Base-by-base conservation (phyloP, 495 filamentous ascomycete species). In the Rusavskia elegans region DNA sequence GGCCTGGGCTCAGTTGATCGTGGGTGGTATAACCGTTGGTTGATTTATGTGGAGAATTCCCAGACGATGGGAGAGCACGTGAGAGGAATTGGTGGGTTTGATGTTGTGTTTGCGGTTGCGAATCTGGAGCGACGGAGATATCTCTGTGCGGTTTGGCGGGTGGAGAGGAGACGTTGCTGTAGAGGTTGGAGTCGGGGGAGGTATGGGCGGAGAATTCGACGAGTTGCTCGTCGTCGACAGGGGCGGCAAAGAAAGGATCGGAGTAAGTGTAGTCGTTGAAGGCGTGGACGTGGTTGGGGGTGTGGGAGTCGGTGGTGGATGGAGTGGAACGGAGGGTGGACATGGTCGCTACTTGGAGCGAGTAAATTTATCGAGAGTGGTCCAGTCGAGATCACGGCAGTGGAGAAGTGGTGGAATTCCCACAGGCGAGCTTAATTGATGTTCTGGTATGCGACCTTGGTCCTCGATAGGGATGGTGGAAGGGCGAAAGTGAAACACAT, bases 221-320 rank as follows among this genome's bases (percentile, higher is more conserved):
- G 21, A 61, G 51, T 19, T 59, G 54, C 45, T 61, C 59, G 37
- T 61, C 57, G 52, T 48, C 56, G 29, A 52, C 45, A 25, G 59
- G 48, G 23, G 56, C 48, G 16, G 54, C 48, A 45, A 61, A 55
- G 52, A 61, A 59, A 17, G 59, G 54, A 40, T 61, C 59, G 52
- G 52, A 57, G 46, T 50, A 57, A 35, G 54, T 57, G 27, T 61
- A 54, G 25, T 57, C 46, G 52, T 61, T 61, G 52, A 61, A 61
- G 45, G 57, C 59, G 44, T 54, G 38, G 23, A 52, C 48, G 42
- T 59, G 54, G 17, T 46, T 51, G 27, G 16, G 16, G 52, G 38
- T 52, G 51, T 23, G 45, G 46, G 17, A 49, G 45, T 39, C 42
- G 41, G 45, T 16, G 8, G 32, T 13, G 2, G 32, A 41, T 30